These are phyloP conservation scores for Penicillium bialowiezense DNA, from an alignment of 495 filamentous ascomycete genomes.

Conservation along the genomic window DNA sequence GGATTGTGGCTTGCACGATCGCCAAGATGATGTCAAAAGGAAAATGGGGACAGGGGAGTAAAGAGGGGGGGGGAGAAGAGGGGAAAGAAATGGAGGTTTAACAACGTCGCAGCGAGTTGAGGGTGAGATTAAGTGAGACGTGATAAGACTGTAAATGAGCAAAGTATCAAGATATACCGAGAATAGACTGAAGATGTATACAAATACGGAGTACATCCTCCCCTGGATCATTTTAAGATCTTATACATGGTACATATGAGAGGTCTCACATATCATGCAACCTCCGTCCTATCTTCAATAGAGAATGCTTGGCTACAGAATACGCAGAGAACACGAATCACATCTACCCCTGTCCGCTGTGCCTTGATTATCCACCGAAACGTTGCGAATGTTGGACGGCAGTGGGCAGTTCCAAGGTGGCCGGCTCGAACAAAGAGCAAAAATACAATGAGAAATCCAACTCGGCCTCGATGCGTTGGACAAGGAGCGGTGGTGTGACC, in stretches of 20 bases:
- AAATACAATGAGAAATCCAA: constrained; percentile 16
- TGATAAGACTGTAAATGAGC: no score
- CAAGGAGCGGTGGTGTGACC: constrained; percentile 13
- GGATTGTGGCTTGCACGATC: not conserved
- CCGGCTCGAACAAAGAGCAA: not conserved
- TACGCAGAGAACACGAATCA: constrained; percentile 7
- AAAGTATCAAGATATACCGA: no score
- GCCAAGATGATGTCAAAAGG: not conserved
- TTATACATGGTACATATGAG: not conserved
- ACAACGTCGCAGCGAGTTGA: no score
- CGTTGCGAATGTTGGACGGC: constrained; percentile 1
- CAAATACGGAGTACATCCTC: no score
- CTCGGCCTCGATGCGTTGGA: constrained; percentile 5
- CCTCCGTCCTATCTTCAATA: constrained; percentile 17
- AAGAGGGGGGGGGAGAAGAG: no score
- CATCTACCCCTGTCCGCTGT: not conserved
- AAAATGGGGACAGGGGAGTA: no score
- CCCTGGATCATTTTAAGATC: no score
- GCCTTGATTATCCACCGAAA: not conserved
- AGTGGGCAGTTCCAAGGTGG: not conserved
- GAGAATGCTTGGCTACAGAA: constrained; percentile 27
- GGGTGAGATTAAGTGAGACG: not conserved
- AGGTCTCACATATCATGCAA: constrained; percentile 14
- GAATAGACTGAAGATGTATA: no score
- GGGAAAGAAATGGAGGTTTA: not conserved